These are phyloP conservation scores for Sporothrix brasiliensis DNA, from an alignment of 2,329 filamentous ascomycete genomes.

Conservation along the genomic window DNA sequence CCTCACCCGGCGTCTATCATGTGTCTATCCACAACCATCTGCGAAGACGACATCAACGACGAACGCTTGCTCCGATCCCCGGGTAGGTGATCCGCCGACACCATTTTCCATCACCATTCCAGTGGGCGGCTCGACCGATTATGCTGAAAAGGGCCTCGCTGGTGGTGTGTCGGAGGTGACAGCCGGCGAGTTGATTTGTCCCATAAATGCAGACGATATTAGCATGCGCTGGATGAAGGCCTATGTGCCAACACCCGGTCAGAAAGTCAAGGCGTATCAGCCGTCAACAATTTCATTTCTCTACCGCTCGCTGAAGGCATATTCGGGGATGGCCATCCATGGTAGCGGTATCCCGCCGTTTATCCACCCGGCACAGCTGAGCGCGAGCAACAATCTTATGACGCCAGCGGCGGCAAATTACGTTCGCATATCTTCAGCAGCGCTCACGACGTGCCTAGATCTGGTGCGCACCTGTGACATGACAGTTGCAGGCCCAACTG, in stretches of 20 bases:
- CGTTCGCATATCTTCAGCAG: background rate
- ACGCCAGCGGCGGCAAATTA: background rate
- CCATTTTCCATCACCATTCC: background rate
- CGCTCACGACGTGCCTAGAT: conserved; percentile 31
- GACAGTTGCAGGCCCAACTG: conserved; percentile 37
- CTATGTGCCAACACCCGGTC: conserved; percentile 51
- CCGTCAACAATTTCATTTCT: conserved; percentile 46
- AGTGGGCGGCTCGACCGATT: background rate
- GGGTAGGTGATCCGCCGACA: background rate
- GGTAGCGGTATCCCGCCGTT: conserved; percentile 50
- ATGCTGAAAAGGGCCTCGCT: conserved; percentile 41
- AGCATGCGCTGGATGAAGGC: conserved; percentile 54
- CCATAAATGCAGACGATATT: conserved; percentile 52
- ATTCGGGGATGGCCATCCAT: conserved; percentile 45
- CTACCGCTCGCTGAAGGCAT: conserved; percentile 50
- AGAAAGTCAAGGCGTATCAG: conserved; percentile 49
- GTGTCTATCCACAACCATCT: background rate
- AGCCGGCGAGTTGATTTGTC: conserved; percentile 47
- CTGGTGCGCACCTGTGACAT: background rate
- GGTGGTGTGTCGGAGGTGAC: background rate
- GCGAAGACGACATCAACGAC: background rate
- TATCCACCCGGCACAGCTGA: conserved; percentile 48
- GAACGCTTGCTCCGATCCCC: background rate
- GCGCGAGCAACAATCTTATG: conserved; percentile 34
- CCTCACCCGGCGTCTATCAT: conserved; percentile 25